Evolutionary conservation across 352 stramenopile species (phyloP), one percentile per base, ranked within the genome.

Genomic region (Phytophthora cajani): DNA sequence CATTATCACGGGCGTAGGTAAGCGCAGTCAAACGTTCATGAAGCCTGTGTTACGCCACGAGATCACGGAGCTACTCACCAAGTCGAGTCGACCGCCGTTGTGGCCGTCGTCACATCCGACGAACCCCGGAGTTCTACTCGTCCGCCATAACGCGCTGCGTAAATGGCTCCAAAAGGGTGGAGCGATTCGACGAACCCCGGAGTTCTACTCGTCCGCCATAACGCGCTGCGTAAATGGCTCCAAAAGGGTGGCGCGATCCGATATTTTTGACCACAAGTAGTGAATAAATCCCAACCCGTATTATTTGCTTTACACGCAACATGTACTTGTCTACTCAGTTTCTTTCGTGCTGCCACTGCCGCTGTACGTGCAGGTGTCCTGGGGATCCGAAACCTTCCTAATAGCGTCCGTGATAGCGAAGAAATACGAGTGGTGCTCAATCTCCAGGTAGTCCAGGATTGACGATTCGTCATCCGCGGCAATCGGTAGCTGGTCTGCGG

Each of bases 1-100:
- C 16, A 88, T 93, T 53, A 90, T 93, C 62, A 90, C 82, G 27
- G 86, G 86, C n/a, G 71, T 91, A 19, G 86, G 86, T 14, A 85
- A 77, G 42, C 81, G 81, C 64, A 92, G 86, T 42, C 79, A 85
- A 16, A 64, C 72, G 56, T 91, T 80, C 57, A 74, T 92, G 72
- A 80, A 86, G 59, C 82, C 86, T 8, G 79, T 88, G 38, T 66
- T 93, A 38, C 78, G 70, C 30, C 72, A 80, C 25, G 82, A 89
- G 53, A 78, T 93, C 27, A 72, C 60, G 16, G 63, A 84, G 10
- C 71, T 93, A 52, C 73, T 93, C 30, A 71, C 78, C 8, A 82
- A 81, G 23, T 83, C 74, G 36, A 84, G 79, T 59, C 71, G 79
- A 0, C 82, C 84, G 14, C 60, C 77, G 17, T 77, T 92, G 30